Evolutionary conservation across 257 asterid species (phyloP).

Genomic region (Verbena officinalis): DNA sequence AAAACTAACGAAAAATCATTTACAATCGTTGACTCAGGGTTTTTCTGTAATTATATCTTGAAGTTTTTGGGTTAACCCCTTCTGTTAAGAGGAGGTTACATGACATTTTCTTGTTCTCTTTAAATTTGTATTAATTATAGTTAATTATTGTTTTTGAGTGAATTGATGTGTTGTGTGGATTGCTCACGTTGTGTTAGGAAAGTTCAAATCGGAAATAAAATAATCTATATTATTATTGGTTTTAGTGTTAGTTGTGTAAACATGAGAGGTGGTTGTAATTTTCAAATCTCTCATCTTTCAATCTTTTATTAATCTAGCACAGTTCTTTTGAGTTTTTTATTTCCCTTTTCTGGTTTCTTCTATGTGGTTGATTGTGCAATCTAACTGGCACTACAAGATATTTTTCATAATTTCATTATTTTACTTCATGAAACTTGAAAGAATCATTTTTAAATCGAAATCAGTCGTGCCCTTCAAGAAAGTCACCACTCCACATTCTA

Average conservation of each 20-base stretch:
- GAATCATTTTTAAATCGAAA: slow-evolving; percentile 18
- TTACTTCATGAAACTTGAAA: slow-evolving; percentile 23
- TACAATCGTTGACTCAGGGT: too few relatives aligned
- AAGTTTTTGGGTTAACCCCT: slow-evolving; percentile 3
- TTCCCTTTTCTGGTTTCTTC: slow-evolving; percentile 7
- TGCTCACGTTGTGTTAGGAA: slow-evolving; percentile 37
- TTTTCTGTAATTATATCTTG: too few relatives aligned
- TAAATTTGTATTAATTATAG: not conserved
- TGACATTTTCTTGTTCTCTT: not conserved
- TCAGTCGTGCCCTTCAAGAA: slow-evolving; percentile 35
- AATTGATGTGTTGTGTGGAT: slow-evolving; percentile 23
- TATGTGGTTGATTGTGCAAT: slow-evolving; percentile 34
- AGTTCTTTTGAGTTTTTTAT: slow-evolving; percentile 22
- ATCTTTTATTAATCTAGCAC: not conserved
- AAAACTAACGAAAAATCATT: not conserved
- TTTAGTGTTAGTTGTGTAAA: slow-evolving; percentile 26
- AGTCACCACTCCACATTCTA: slow-evolving; percentile 27
- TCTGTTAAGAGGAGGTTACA: not conserved
- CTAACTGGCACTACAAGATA: slow-evolving; percentile 39
- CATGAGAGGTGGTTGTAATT: slow-evolving; percentile 19
- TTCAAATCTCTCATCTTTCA: not conserved
- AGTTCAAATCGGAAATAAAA: slow-evolving; percentile 28
- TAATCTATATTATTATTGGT: slow-evolving; percentile 4
- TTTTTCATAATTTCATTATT: slow-evolving; percentile 27
- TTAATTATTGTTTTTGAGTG: not conserved